These are phyloP conservation scores for Gaertneriomyces semiglobifer DNA, from an alignment of 192 early-diverging fungal genomes.

Conservation along the genomic window DNA sequence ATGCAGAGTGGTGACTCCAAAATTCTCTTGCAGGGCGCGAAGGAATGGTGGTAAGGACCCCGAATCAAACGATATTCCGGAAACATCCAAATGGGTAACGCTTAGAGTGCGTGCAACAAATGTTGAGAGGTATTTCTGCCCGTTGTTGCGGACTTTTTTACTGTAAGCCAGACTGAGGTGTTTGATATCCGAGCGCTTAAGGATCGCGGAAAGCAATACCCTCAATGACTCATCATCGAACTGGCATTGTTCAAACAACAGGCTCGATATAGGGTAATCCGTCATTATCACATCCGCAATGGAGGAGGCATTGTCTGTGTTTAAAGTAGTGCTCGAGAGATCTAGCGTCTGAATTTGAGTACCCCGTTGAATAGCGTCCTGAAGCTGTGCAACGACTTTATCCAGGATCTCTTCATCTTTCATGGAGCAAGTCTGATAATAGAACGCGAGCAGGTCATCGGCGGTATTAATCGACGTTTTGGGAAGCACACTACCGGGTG, in stretches of 20 bases:
- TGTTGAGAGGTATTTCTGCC: conserved; percentile 7
- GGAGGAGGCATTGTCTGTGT: conserved; percentile 7
- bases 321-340: conserved; percentile 2
- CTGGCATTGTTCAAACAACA: conserved; percentile 3
- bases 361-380: neutral
- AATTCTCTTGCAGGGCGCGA: conserved; percentile 52
- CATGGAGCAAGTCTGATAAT: conserved; percentile 11
- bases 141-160: conserved; percentile 10
- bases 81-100: conserved; percentile 53
- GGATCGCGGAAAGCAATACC: conserved; percentile 5
- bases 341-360: neutral
- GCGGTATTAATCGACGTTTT: neutral
- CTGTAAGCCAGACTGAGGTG: neutral
- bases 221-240: conserved; percentile 16
- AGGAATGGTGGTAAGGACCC: conserved; percentile 64
- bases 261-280: conserved; percentile 5
- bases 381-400: conserved; percentile 9
- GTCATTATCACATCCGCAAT: conserved; percentile 12
- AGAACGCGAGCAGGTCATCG: conserved; percentile 11
- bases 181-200: neutral
- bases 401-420: conserved; percentile 18
- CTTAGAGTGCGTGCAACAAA: neutral
- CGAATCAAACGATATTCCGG: conserved; percentile 66
- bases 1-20: conserved; percentile 43
- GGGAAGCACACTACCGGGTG: neutral